Evolutionary conservation across 1,284 basidiomycete genomes (phyloP).

Genomic region (Heterobasidion parviporum): DNA sequence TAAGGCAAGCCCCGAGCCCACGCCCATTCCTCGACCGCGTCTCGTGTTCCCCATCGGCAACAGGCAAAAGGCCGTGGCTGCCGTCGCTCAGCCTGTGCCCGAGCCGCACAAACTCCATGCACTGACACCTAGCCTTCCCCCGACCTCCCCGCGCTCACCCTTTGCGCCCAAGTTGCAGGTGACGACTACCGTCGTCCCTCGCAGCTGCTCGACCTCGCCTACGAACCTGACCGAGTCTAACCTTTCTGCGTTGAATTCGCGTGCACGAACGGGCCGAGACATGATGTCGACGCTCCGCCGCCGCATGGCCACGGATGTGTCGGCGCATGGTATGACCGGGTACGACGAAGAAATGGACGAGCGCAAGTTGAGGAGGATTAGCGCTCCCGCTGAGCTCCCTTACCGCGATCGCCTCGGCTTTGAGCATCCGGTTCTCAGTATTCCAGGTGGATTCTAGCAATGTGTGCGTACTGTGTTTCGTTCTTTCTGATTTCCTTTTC

Average conservation of each 20-base stretch:
- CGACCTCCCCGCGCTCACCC: constrained; percentile 21
- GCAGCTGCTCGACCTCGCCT: constrained; percentile 32
- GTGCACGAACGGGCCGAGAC: constrained; percentile 44
- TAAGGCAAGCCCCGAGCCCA: constrained; percentile 1
- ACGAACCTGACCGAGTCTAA: constrained; percentile 46
- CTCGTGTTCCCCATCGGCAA: background rate
- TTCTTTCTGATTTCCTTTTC: background rate
- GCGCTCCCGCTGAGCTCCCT: constrained; percentile 31
- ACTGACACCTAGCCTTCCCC: background rate
- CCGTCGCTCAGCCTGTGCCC: background rate
- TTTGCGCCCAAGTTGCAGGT: constrained; percentile 35
- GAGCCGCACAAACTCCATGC: background rate
- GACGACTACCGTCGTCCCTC: constrained; percentile 42
- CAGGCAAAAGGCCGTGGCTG: background rate
- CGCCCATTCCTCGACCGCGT: constrained; percentile 2
- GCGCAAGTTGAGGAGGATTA: constrained; percentile 25
- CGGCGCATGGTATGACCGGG: constrained; percentile 16
- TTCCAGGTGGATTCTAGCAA: constrained; percentile 31
- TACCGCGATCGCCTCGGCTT: constrained; percentile 24
- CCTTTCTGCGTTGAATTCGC: constrained; percentile 39
- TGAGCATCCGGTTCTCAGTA: constrained; percentile 25
- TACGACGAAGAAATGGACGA: constrained; percentile 19
- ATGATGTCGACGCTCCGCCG: constrained; percentile 59
- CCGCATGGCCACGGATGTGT: constrained; percentile 26
- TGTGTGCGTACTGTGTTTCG: background rate